Evolutionary conservation across 2,329 filamentous ascomycete genomes (phyloP).

Genomic region (Trichoderma koningiopsis): DNA sequence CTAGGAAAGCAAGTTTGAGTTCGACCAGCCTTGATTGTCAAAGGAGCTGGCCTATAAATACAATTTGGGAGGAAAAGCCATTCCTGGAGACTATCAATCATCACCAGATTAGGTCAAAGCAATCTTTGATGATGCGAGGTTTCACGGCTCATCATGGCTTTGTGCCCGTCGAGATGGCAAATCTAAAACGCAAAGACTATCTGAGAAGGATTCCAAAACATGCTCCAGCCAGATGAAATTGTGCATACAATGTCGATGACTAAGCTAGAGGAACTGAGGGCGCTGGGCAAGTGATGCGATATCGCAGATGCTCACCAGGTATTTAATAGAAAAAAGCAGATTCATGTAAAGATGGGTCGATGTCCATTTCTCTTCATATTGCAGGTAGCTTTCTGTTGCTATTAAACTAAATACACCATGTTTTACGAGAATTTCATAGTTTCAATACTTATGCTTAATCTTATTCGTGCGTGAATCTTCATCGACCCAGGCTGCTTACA

Average conservation of each 20-base stretch:
- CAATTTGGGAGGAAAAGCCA: not conserved
- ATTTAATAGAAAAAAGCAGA: no score
- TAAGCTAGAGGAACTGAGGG: not conserved
- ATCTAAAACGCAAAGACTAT: not conserved
- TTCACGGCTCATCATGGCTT: not conserved
- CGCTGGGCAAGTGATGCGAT: not conserved
- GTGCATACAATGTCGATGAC: not conserved
- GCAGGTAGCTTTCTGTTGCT: no score
- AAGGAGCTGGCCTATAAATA: not conserved
- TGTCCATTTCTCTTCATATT: not conserved
- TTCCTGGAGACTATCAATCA: not conserved
- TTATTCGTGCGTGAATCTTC: no score
- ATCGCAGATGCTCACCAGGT: not conserved
- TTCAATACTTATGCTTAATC: no score
- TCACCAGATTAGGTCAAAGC: not conserved
- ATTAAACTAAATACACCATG: no score
- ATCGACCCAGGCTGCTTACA: not conserved
- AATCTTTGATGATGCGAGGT: not conserved
- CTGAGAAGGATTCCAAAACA: not conserved
- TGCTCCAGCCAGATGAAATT: not conserved
- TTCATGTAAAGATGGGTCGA: not conserved
- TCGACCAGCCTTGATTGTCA: not conserved
- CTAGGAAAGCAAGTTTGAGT: not conserved
- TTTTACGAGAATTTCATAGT: no score
- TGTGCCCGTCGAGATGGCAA: not conserved